A percentile compares a stretch with the other conserved stretches of the same genome.
These are phyloP conservation scores for Gossypium turneri DNA, from an alignment of 345 rosid genomes.

Conservation along the genomic window DNA sequence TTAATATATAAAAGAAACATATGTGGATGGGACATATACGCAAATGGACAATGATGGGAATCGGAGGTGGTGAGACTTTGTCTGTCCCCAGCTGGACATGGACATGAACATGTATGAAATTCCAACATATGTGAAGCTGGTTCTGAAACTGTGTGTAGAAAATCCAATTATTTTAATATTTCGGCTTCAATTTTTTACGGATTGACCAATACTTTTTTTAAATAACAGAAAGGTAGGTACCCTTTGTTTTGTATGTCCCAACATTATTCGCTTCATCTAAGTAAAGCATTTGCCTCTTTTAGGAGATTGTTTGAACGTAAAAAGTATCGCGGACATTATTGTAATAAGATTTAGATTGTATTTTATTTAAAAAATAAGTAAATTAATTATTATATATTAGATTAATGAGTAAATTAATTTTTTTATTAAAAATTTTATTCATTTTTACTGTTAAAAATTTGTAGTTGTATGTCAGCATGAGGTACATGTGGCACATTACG, in stretches of 20 bases:
- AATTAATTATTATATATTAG: no score
- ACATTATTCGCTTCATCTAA: not conserved
- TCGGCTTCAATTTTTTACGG: not conserved
- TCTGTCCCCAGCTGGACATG: slow-evolving; percentile 1
- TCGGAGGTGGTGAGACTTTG: not conserved
- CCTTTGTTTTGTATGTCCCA: not conserved
- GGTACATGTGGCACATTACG: fast-evolving
- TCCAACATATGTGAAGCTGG: not conserved
- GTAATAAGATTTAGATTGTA: no score
- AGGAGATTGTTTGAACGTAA: no score
- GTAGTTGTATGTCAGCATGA: no score
- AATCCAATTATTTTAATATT: not conserved
- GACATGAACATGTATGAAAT: not conserved
- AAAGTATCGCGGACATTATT: fast-evolving
- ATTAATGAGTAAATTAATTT: no score
- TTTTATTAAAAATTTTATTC: no score
- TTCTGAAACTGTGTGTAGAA: not conserved
- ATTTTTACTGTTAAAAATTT: no score
- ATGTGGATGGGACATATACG: not conserved
- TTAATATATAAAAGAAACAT: no score
- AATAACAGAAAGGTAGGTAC: not conserved
- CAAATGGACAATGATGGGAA: no score
- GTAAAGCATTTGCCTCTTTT: no score
- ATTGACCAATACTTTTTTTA: not conserved
- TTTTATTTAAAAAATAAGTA: no score